A percentile compares a stretch with the other conserved stretches of the same genome.
Evolutionary conservation across 495 filamentous ascomycete species (phyloP).

Genomic region (Penicilliopsis zonata): DNA sequence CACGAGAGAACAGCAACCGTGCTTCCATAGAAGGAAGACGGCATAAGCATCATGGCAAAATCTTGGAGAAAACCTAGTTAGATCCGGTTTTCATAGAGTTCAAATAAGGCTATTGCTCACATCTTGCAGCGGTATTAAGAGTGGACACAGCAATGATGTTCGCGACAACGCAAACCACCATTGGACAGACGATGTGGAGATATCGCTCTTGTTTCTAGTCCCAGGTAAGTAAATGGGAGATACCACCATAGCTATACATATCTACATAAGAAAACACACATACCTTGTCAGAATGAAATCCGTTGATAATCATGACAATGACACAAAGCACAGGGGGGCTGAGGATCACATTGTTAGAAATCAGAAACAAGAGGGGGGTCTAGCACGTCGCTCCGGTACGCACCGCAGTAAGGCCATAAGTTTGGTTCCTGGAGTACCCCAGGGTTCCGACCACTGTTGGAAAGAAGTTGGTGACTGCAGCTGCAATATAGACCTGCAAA

Average conservation of each 20-base stretch:
- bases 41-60: slow-evolving; percentile 85
- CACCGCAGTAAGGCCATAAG: slow-evolving; percentile 69
- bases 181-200: slow-evolving; percentile 58
- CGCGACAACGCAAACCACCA: slow-evolving; percentile 55
- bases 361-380: too few relatives aligned
- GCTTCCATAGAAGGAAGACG: slow-evolving; percentile 37
- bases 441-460: slow-evolving; percentile 72
- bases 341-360: too few relatives aligned
- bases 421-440: slow-evolving; percentile 48
- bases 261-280: too few relatives aligned
- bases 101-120: too few relatives aligned
- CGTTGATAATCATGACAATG: slow-evolving; percentile 59
- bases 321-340: slow-evolving; percentile 61
- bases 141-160: slow-evolving; percentile 70
- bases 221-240: too few relatives aligned
- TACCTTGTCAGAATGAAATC: slow-evolving; percentile 67
- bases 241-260: too few relatives aligned
- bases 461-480: slow-evolving; percentile 82
- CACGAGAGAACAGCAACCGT: slow-evolving; percentile 67
- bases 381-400: too few relatives aligned
- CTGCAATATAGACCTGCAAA: too few relatives aligned
- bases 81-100: too few relatives aligned
- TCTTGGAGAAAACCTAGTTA: too few relatives aligned
- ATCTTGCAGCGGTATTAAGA: slow-evolving; percentile 50
- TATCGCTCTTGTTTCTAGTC: too few relatives aligned